These are phyloP conservation scores for Xylariaceae sp. DNA, from an alignment of 2,329 filamentous ascomycete species.

Conservation along the genomic window DNA sequence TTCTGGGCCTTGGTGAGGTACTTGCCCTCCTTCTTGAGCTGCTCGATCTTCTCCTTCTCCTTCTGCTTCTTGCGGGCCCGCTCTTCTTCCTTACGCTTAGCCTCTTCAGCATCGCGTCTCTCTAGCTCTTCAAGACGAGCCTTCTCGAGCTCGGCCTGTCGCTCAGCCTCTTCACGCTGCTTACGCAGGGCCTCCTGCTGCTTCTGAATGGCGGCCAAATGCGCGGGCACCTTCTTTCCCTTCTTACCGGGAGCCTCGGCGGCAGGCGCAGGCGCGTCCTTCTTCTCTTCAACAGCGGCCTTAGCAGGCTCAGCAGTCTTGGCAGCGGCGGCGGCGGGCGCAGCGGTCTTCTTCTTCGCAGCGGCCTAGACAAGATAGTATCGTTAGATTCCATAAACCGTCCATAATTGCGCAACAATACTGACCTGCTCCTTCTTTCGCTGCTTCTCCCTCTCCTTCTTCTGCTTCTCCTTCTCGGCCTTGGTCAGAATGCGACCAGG, in stretches of 20 bases:
- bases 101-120: constrained; percentile 59
- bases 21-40: constrained; percentile 82
- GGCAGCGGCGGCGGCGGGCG: constrained; percentile 33
- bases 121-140: constrained; percentile 62
- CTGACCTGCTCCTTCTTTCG: constrained; percentile 89
- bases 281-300: constrained; percentile 44
- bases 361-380: constrained; percentile 52
- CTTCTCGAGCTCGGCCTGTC: constrained; percentile 56
- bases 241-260: constrained; percentile 58
- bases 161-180: constrained; percentile 59
- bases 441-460: constrained; percentile 98
- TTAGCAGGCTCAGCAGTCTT: constrained; percentile 55
- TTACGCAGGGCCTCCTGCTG: constrained; percentile 73
- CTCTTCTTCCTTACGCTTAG: constrained; percentile 64
- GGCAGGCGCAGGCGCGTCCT: constrained; percentile 40
- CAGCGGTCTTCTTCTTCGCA: constrained; percentile 70
- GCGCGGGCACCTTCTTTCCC: constrained; percentile 82
- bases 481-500: constrained; percentile 79
- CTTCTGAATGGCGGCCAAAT: constrained; percentile 68
- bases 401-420: constrained; percentile 21
- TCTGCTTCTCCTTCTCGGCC: constrained; percentile 94
- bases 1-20: constrained; percentile 82
- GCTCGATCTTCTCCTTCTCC: constrained; percentile 80
- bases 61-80: constrained; percentile 76
- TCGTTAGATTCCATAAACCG: constrained; percentile 21